phyloP scores from a whole-genome alignment of 768 basidiomycete genomes.

The Boletus tomentosulus region DNA sequence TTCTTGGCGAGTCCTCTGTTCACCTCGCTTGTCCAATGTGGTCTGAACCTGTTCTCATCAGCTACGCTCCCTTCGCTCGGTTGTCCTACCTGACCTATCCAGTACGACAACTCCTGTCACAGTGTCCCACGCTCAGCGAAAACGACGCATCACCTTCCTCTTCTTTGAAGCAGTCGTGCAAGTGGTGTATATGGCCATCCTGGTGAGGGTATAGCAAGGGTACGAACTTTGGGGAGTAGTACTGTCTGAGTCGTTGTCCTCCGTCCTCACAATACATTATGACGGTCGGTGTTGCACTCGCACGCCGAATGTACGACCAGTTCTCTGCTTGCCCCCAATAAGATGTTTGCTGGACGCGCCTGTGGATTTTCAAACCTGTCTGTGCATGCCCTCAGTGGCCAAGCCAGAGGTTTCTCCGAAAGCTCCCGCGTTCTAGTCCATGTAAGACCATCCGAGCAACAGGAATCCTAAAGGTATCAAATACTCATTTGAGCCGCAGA shows the following conservation, averaged over 20 bases:
- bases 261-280: conserved; percentile 4
- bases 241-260: neutral
- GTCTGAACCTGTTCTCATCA: conserved; percentile 30
- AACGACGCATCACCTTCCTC: conserved; percentile 84
- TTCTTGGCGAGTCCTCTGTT: conserved; percentile 65
- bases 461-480: no score
- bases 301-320: neutral
- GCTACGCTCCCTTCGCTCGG: conserved; percentile 90
- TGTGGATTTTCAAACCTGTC: no score
- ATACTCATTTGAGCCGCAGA: neutral
- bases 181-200: conserved; percentile 78
- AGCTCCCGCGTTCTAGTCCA: no score
- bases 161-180: conserved; percentile 83
- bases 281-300: neutral
- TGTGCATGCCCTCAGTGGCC: no score
- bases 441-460: no score
- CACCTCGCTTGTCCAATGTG: neutral
- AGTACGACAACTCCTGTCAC: conserved; percentile 46
- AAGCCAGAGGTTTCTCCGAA: no score
- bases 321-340: neutral
- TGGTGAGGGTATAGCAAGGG: conserved; percentile 56
- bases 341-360: no score
- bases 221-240: neutral
- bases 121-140: conserved; percentile 72
- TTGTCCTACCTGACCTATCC: conserved; percentile 77